Evolutionary conservation across 2,329 filamentous ascomycete genomes (phyloP).

Genomic region (Lomentospora prolificans): DNA sequence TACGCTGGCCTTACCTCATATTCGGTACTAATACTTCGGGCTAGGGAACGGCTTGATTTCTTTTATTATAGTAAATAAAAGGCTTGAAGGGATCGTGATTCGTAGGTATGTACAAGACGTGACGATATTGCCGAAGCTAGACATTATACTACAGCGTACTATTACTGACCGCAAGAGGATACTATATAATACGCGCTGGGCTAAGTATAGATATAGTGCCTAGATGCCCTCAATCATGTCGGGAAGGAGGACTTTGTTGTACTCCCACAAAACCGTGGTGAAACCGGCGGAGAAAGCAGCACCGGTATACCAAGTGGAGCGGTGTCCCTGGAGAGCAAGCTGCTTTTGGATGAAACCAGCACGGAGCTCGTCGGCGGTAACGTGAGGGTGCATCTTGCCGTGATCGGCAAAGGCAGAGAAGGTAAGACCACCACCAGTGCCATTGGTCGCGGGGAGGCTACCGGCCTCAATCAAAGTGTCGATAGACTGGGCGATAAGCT

Average conservation of each 20-base stretch:
- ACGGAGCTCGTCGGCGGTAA: slow-evolving; percentile 23
- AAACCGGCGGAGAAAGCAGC: slow-evolving; percentile 26
- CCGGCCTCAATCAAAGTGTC: slow-evolving; percentile 19
- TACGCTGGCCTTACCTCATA: no score
- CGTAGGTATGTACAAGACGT: no score
- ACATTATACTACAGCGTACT: no score
- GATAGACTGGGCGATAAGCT: slow-evolving; percentile 18
- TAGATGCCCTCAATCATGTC: slow-evolving; percentile 8
- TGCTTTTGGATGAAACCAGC: slow-evolving; percentile 30
- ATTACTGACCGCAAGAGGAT: no score
- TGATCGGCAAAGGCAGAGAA: slow-evolving; percentile 15
- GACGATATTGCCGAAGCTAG: no score
- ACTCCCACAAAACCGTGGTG: slow-evolving; percentile 23
- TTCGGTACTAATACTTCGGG: no score
- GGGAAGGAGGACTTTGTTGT: slow-evolving; percentile 15
- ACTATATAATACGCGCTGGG: no score
- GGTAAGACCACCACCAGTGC: background rate
- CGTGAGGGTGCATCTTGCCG: slow-evolving; percentile 25
- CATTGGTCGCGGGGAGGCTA: slow-evolving; percentile 15
- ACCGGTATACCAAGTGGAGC: slow-evolving; percentile 34
- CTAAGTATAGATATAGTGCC: no score
- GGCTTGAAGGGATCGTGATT: no score
- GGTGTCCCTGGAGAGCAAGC: slow-evolving; percentile 30
- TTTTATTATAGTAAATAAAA: no score
- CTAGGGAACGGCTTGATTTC: no score